A percentile compares a stretch with the other conserved stretches of the same genome.
Evolutionary conservation across 805 yeast genomes (phyloP).

Genomic region (Wickerhamomyces alni): DNA sequence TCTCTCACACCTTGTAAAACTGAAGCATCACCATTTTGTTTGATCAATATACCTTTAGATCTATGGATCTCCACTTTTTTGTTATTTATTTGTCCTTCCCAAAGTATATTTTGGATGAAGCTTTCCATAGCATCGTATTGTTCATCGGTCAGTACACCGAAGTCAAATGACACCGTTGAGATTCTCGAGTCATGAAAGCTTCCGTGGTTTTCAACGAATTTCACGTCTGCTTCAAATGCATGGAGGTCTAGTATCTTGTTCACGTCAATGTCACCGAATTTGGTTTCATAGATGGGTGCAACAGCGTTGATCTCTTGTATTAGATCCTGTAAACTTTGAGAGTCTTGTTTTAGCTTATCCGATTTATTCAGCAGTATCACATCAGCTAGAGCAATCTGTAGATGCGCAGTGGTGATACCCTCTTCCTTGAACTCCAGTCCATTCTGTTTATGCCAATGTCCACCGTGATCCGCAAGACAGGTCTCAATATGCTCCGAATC

Average conservation of each 20-base stretch:
- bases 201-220: conserved; percentile 18
- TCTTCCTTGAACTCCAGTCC: conserved; percentile 36
- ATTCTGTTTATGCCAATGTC: conserved; percentile 57
- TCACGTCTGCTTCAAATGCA: conserved; percentile 54
- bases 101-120: conserved; percentile 65
- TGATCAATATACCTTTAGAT: conserved; percentile 66
- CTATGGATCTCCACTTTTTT: conserved; percentile 66
- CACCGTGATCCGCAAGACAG: conserved; percentile 66
- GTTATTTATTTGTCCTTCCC: conserved; percentile 55
- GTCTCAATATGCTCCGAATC: conserved; percentile 63
- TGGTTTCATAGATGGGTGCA: conserved; percentile 62
- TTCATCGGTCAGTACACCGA: conserved; percentile 28
- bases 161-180: conserved; percentile 45
- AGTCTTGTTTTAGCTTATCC: conserved; percentile 41
- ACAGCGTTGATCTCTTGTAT: conserved; percentile 55
- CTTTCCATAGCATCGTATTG: conserved; percentile 45
- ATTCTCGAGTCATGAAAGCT: conserved; percentile 46
- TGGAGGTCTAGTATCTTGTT: conserved; percentile 66
- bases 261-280: conserved; percentile 70
- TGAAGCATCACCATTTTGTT: conserved; percentile 23
- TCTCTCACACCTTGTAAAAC: conserved; percentile 86
- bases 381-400: conserved; percentile 90
- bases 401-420: conserved; percentile 70
- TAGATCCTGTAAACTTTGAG: conserved; percentile 29
- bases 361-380: conserved; percentile 71